These are phyloP conservation scores for Lactifluus rugatus DNA, from an alignment of 768 basidiomycete species.

Conservation along the genomic window DNA sequence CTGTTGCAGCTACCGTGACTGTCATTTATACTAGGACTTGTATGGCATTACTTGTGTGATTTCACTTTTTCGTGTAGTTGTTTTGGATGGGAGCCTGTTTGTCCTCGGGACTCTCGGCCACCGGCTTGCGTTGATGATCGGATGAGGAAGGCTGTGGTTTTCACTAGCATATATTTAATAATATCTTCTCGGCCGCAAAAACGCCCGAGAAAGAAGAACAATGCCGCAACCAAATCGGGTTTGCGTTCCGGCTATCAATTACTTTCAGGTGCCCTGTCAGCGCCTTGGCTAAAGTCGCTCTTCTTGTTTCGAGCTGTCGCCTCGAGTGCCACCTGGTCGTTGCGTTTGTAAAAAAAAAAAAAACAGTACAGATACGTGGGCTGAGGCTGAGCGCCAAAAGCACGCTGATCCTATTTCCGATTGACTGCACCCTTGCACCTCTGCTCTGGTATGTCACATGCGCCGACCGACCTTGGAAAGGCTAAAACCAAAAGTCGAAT, in stretches of 20 bases:
- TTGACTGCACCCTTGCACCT: neutral
- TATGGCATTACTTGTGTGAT: conserved; percentile 3
- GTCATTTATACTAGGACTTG: conserved; percentile 5
- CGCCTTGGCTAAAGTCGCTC: neutral
- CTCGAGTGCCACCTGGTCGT: neutral
- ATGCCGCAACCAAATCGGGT: neutral
- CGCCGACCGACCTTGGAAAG: conserved; percentile 1
- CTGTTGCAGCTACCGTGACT: neutral
- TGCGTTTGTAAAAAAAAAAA: neutral
- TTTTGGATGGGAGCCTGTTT: neutral
- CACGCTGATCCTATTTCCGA: neutral
- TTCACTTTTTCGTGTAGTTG: neutral
- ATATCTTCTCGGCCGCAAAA: neutral
- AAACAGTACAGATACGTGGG: no score
- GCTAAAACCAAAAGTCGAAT: conserved; percentile 2
- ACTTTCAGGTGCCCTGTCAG: neutral
- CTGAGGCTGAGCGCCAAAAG: neutral
- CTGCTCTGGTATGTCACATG: neutral
- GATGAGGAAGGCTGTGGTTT: neutral
- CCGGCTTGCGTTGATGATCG: neutral
- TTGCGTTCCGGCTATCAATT: conserved; percentile 6
- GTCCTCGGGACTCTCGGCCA: neutral
- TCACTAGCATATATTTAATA: neutral
- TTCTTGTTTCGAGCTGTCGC: conserved; percentile 6
- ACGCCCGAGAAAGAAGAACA: neutral